Percentiles rank a stretch among this genome's conserved stretches.
These are phyloP conservation scores for Spathaspora arborariae DNA, from an alignment of 805 yeast species.

Conservation along the genomic window DNA sequence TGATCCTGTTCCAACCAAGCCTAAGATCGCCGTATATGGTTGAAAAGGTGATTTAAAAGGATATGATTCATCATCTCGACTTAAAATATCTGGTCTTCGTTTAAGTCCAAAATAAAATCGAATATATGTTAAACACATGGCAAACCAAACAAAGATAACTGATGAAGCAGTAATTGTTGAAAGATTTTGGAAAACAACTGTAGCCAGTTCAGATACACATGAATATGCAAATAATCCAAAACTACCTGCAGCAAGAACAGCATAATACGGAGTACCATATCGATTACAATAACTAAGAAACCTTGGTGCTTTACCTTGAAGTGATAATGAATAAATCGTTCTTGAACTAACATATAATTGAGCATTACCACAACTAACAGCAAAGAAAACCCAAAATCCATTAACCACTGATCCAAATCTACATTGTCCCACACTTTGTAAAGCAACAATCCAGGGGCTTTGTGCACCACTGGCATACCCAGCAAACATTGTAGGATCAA, in stretches of 20 bases:
- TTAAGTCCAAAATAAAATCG: conserved; percentile 62
- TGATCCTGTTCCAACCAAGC: conserved; percentile 49
- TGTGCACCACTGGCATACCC: conserved; percentile 40
- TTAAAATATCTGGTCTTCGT: conserved; percentile 59
- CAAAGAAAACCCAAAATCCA: conserved; percentile 45
- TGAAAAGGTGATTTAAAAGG: conserved; percentile 71
- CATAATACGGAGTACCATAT: conserved; percentile 67
- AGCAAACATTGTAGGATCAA: conserved; percentile 21
- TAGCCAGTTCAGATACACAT: conserved; percentile 54
- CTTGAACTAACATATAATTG: conserved; percentile 42
- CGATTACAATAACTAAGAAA: conserved; percentile 56
- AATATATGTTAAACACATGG: conserved; percentile 61
- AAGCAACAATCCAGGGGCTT: conserved; percentile 44
- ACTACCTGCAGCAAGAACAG: conserved; percentile 60
- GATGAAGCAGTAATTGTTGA: conserved; percentile 69
- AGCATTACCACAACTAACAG: conserved; percentile 43
- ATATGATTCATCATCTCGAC: conserved; percentile 58
- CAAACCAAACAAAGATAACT: conserved; percentile 77
- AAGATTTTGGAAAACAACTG: conserved; percentile 61
- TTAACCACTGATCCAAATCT: conserved; percentile 34
- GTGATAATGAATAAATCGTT: conserved; percentile 38
- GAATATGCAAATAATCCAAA: conserved; percentile 61
- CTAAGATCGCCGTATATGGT: conserved; percentile 64
- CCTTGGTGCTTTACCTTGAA: conserved; percentile 58
- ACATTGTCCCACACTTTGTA: conserved; percentile 38